Conservation (phyloP, 2,329 filamentous ascomycete genomes). For the Nemania diffusa region DNA sequence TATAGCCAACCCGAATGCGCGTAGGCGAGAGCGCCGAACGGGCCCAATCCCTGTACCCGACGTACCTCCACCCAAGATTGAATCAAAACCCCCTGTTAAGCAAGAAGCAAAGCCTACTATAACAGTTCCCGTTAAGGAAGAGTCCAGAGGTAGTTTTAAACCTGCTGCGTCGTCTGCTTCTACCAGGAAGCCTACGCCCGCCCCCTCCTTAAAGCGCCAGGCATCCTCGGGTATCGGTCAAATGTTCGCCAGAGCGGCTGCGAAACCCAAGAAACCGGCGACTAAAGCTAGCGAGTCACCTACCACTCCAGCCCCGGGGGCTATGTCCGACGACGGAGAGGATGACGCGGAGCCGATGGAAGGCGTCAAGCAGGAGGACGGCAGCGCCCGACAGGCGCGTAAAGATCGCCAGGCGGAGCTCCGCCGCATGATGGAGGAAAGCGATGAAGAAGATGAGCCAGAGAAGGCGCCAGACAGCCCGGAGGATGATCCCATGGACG, state of each 20-base stretch:
- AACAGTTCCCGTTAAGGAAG: slow-evolving; percentile 51
- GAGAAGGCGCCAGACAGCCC: slow-evolving; percentile 40
- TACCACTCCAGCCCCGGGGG: slow-evolving; percentile 30
- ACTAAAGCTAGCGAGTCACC: slow-evolving; percentile 32
- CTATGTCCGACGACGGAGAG: slow-evolving; percentile 50
- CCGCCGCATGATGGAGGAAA: slow-evolving; percentile 51
- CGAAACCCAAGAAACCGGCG: slow-evolving; percentile 48
- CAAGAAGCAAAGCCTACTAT: slow-evolving; percentile 51
- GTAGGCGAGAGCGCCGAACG: slow-evolving; percentile 58
- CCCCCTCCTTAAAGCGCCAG: slow-evolving; percentile 62
- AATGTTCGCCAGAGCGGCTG: slow-evolving; percentile 50
- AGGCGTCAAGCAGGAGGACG: slow-evolving; percentile 42
- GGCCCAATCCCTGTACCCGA: slow-evolving; percentile 43
- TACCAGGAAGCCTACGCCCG: slow-evolving; percentile 53
- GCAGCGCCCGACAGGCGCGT: slow-evolving; percentile 40
- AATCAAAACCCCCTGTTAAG: slow-evolving; percentile 47
- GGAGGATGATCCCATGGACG: slow-evolving; percentile 46
- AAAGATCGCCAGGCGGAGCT: slow-evolving; percentile 47
- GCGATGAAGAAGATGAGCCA: slow-evolving; percentile 45
- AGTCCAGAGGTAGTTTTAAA: slow-evolving; percentile 47
- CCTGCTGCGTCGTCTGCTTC: slow-evolving; percentile 48
- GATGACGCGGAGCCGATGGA: slow-evolving; percentile 45
- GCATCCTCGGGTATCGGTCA: slow-evolving; percentile 49
- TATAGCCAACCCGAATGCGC: slow-evolving; percentile 78
- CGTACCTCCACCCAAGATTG: slow-evolving; percentile 45